These are phyloP conservation scores for Cryptococcus neoformans DNA, from an alignment of 1,284 basidiomycete species.

Conservation along the genomic window DNA sequence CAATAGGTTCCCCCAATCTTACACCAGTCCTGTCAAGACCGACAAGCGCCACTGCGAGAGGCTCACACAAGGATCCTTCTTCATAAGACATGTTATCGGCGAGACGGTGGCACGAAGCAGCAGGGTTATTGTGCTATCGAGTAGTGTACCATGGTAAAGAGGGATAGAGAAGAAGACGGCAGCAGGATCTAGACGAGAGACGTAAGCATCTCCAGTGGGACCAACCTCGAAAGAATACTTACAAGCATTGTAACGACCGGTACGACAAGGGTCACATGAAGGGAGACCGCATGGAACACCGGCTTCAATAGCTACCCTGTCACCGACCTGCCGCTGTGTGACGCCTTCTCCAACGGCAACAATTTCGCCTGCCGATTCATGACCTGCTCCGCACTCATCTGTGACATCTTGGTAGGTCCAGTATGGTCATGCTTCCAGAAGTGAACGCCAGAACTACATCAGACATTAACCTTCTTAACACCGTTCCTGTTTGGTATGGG, in stretches of 20 bases:
- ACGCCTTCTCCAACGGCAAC: conserved; percentile 51
- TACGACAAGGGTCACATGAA: conserved; percentile 53
- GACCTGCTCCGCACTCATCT: conserved; percentile 50
- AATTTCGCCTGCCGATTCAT: conserved; percentile 52
- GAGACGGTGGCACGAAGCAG: conserved; percentile 55
- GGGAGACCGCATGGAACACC: conserved; percentile 54
- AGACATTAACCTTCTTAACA: conserved; percentile 6
- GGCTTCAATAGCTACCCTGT: conserved; percentile 54
- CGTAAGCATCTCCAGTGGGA: too few relatives aligned
- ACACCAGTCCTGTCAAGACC: conserved; percentile 54
- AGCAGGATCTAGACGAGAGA: conserved; percentile 39
- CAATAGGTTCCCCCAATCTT: conserved; percentile 51
- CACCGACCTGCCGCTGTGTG: conserved; percentile 44
- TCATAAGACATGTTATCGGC: conserved; percentile 53
- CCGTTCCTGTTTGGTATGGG: not conserved
- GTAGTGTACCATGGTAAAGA: conserved; percentile 53
- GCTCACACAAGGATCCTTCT: conserved; percentile 56
- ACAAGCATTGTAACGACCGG: conserved; percentile 56
- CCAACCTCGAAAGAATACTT: conserved; percentile 12
- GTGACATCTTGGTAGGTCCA: conserved; percentile 48
- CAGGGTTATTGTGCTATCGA: conserved; percentile 55
- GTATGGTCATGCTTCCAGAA: conserved; percentile 56
- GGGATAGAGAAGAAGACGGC: conserved; percentile 54
- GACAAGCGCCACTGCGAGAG: conserved; percentile 54
- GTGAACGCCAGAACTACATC: conserved; percentile 52